Evolutionary conservation across 2,329 filamentous ascomycete genomes (phyloP), one percentile per base, ranked within the genome.

Genomic region (Paecilomyces niveus): DNA sequence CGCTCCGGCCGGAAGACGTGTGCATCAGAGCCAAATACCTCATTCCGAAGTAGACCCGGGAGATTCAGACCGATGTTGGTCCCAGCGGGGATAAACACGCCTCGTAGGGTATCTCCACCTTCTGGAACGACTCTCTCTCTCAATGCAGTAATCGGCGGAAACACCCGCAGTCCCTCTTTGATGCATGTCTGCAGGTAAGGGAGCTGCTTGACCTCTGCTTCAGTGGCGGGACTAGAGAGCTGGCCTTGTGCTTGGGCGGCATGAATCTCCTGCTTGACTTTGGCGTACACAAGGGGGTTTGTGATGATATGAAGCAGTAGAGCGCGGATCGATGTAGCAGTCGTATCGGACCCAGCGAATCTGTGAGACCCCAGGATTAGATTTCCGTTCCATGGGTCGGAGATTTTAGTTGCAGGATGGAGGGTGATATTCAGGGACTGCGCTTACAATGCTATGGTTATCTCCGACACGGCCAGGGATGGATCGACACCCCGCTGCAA

Each of bases 121-220:
- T 68, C 64, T 7, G 76, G 74, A 15, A 76, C 71, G 2, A 70
- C 58, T 49, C 70, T 70, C 49, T 65, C 65, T 60, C 74, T 67
- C 10, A 73, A 65, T 0, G 73, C 74, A 6, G 71, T 70, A 0
- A 76, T 72, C 0, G 80, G 78, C 1, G 80, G 77, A 60, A 72
- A 75, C 22, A 81, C 71, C 0, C 81, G 72, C 22, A 82, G 65
- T 0, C 74, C 76, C 61, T 83, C 81, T 53, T 74, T 74, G 50
- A 83, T 75, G 3, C 77, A 75, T 0, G 81, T 80, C 61, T 81
- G 77, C 10, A 83, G 71, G 60, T 81, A 83, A 0, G 74, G 71
- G 5, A 83, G 69, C 3, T 64, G 62, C 15, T 72, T 70, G 0
- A 73, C 73, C 62, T 80, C 73, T 1, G 68, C 65, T 45, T 78